Base-by-base conservation (phyloP, 2,329 filamentous ascomycete genomes). In the Pseudodiploospora longispora region DNA sequence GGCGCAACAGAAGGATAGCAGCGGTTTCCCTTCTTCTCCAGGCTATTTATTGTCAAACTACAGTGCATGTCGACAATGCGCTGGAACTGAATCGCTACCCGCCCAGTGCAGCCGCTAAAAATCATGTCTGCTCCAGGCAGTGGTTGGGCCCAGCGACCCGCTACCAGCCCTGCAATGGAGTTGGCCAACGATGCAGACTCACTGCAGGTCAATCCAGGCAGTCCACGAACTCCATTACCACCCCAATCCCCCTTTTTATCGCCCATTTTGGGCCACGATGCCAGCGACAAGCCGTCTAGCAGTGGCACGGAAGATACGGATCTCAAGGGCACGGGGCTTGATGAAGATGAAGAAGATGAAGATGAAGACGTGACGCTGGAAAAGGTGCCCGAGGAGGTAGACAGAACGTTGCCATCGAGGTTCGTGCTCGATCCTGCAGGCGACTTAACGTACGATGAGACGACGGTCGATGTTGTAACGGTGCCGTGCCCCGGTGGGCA, bases 401-500 rank as follows among this genome's bases (percentile, higher is more conserved):
- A 30, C 41, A 47, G n/a, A 38, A 29, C 43, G 39, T 28, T 43
- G 47, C 9, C 7, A 5, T 32, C 47, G 1, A 56, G 58, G 34
- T 65, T 67, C 50, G 55, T 51, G 19, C 47, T 66, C 31, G 64
- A 67, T 40, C 64, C 64, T 0, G 54, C 50, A 5, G 64, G 64
- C 10, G 52, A 59, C 28, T 50, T 58, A 31, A 67, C 64, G 3
- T 59, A 76, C 50, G 75, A 78, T 46, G 67, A 76, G 52, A 78
- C 75, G 1, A 67, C 62, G 4, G 73, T 76, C 38, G 75, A 78
- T 43, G 62, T 78, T 36, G 64, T 78, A 34, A 67, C 73, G 5
- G 68, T 78, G 5, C 72, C 75, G 0, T 78, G 75, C 48, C 69
- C 74, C 0, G 75, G 74, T 0, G 74, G 70, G 0, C 68, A 76